These are phyloP conservation scores for Yamadazyma endophytica DNA, from an alignment of 805 yeast species.

Conservation along the genomic window DNA sequence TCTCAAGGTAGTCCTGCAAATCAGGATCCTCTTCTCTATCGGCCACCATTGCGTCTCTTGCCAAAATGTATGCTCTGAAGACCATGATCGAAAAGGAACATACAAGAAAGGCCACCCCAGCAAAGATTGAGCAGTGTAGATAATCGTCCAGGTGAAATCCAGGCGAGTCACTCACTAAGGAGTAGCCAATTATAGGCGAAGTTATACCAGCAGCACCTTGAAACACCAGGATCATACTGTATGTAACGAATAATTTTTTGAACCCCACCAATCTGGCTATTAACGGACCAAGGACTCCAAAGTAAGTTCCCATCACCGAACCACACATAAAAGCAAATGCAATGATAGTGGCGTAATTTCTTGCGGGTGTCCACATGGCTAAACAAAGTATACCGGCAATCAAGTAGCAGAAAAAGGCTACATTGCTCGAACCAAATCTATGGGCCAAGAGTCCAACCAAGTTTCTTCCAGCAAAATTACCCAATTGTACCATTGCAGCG, in stretches of 20 bases:
- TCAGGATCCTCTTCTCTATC: too few species aligned
- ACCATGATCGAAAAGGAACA: too few species aligned
- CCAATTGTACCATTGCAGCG: slow-evolving; percentile 57
- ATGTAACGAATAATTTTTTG: slow-evolving; percentile 41
- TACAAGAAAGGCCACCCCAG: slow-evolving; percentile 46
- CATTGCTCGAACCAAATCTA: slow-evolving; percentile 46
- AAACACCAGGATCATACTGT: slow-evolving; percentile 51
- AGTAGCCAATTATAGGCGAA: slow-evolving; percentile 54
- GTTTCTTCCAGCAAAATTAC: slow-evolving; percentile 54
- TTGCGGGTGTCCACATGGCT: slow-evolving; percentile 42
- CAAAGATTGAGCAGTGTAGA: slow-evolving; percentile 47
- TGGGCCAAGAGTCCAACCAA: slow-evolving; percentile 48
- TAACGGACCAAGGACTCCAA: slow-evolving; percentile 50
- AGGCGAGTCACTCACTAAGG: slow-evolving; percentile 17
- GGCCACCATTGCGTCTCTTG: too few species aligned
- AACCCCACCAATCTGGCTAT: slow-evolving; percentile 50
- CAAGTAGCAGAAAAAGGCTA: slow-evolving; percentile 21
- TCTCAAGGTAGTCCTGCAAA: too few species aligned
- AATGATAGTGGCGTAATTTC: slow-evolving; percentile 50
- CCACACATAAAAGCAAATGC: slow-evolving; percentile 52
- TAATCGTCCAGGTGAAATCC: slow-evolving; percentile 36
- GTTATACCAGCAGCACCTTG: slow-evolving; percentile 43
- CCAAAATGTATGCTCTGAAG: too few species aligned
- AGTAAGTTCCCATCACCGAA: slow-evolving; percentile 53
- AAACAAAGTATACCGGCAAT: slow-evolving; percentile 23